phyloP scores from a whole-genome alignment of 495 filamentous ascomycete species.

The Aspergillus campestris region DNA sequence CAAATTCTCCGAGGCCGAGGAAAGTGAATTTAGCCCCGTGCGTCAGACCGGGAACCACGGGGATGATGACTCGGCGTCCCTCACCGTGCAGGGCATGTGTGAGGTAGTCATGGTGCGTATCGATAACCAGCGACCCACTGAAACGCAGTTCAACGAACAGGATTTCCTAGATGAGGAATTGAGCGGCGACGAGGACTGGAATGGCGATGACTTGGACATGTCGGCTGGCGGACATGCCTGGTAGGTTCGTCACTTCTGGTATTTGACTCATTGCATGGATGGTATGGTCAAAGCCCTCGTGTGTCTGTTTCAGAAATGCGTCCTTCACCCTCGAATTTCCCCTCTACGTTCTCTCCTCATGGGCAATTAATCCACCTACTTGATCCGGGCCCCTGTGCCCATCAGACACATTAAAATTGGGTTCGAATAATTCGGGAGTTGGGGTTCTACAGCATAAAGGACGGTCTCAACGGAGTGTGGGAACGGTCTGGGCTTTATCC shows the following conservation, averaged over 20 bases:
- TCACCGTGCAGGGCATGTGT: conserved; percentile 66
- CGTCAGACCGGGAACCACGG: background rate
- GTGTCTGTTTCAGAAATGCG: no score
- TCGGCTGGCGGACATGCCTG: conserved; percentile 20
- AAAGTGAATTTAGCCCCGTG: conserved; percentile 1
- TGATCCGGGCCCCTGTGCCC: no score
- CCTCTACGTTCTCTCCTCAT: no score
- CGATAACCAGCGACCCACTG: conserved; percentile 72
- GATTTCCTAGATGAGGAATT: conserved; percentile 71
- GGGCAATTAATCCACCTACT: no score
- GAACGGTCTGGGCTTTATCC: no score
- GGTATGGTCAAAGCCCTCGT: no score
- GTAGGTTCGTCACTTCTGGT: conserved; percentile 4
- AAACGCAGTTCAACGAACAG: conserved; percentile 62
- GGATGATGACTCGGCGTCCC: conserved; percentile 13
- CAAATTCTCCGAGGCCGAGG: conserved; percentile 15
- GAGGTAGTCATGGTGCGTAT: conserved; percentile 69
- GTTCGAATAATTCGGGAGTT: no score
- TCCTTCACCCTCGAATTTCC: no score
- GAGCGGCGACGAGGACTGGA: conserved; percentile 75
- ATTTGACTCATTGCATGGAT: background rate
- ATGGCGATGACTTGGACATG: conserved; percentile 34
- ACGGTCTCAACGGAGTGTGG: no score
- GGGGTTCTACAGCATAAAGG: no score
- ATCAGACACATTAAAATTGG: no score